Evolutionary conservation across 2,329 filamentous ascomycete species (phyloP), one percentile per base, ranked within the genome.

Genomic region (Cytospora paraplurivora): DNA sequence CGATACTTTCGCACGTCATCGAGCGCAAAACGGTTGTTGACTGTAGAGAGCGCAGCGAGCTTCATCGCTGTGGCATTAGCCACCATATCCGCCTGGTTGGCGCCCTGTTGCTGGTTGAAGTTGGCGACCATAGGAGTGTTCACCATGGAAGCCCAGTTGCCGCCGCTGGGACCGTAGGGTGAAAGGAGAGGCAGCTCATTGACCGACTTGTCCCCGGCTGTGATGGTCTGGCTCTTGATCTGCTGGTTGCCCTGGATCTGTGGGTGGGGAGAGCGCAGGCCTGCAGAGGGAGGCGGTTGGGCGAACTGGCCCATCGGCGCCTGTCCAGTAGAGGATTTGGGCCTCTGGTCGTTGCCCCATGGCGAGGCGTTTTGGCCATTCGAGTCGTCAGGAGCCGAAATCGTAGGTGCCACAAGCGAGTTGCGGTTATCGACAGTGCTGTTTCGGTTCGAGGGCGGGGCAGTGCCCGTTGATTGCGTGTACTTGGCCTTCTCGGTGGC

Each of bases 61-160:
- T 99, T 99, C 95, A 99, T 99, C 27, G 95, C 95, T 17, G 95
- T 98, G 33, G 95, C 95, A 74, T 98, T 99, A 64, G 95, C 95
- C 63, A 99, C 90, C 94, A 98, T 98, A 72, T 99, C 95, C 17
- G 93, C 93, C 75, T 97, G 93, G 62, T 85, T 88, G 54, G 81
- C 81, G 47, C 78, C 78, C 68, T 84, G 77, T 86, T 88, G 71
- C 86, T 88, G 71, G 67, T 84, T 89, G 76, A 98, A 99, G 69
- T 88, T 94, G 49, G 92, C 81, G 6, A 94, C 91, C 90, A 98
- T 96, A 2, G 95, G 95, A 2, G 95, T 99, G 78, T 97, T 98
- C 68, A 96, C 89, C 91, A 97, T 96, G 10, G 95, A 98, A 32
- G 95, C 95, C 95, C 95, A 99, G 81, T 95, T 98, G 62, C 92